Percentiles rank a stretch among this genome's conserved stretches.
phyloP scores from a whole-genome alignment of 179 eudicot species.

The Heliamphora pulchella region DNA sequence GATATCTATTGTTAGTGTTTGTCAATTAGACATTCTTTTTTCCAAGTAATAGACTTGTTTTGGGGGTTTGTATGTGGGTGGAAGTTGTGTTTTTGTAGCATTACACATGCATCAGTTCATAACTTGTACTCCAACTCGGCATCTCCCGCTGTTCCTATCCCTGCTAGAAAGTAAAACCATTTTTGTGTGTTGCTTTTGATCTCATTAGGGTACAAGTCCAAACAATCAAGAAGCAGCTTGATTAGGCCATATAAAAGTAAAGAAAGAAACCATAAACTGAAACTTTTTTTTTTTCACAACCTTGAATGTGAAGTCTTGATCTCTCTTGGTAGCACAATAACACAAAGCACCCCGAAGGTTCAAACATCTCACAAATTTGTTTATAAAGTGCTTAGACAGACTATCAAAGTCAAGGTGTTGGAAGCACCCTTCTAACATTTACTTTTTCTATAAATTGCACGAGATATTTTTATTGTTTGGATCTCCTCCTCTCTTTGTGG shows the following conservation, averaged over 20 bases:
- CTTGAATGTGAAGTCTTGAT: background rate
- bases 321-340: background rate
- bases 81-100: background rate
- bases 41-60: too few relatives aligned
- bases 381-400: background rate
- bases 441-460: background rate
- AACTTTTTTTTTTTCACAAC: background rate
- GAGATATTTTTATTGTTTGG: background rate
- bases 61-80: too few relatives aligned
- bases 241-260: background rate
- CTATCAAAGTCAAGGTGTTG: background rate
- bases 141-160: too few relatives aligned
- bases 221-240: background rate
- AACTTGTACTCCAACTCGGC: too few relatives aligned
- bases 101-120: background rate
- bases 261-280: background rate
- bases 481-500: background rate
- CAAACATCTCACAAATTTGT: background rate
- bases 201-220: background rate
- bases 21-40: too few relatives aligned
- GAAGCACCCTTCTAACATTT: constrained; percentile 4
- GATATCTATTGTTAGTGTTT: background rate
- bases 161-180: too few relatives aligned
- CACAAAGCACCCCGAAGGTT: background rate
- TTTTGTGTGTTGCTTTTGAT: background rate